Conservation (phyloP, 306 rosid species). For the Quercus alba region DNA sequence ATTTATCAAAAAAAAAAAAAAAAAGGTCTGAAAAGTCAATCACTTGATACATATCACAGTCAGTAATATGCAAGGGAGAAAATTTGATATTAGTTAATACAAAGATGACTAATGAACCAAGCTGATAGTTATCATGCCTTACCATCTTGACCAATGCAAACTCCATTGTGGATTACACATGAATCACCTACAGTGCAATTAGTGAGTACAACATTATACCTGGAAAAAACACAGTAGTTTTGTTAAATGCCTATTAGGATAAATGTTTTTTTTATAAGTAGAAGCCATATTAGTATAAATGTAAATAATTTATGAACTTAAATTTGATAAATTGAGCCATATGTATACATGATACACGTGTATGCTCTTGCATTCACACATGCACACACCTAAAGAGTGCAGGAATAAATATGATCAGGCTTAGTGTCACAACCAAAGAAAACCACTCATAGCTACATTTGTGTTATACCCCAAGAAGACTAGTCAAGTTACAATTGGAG, state of each 20-base stretch:
- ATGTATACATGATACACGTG: neutral
- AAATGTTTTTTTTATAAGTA: neutral
- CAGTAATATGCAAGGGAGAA: neutral
- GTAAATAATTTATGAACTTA: slow-evolving; percentile 7
- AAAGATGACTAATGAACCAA: slow-evolving; percentile 1
- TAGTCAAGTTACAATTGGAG: too few relatives aligned
- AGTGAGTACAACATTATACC: slow-evolving; percentile 71
- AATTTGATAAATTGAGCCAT: neutral
- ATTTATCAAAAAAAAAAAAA: too few relatives aligned
- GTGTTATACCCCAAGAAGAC: too few relatives aligned
- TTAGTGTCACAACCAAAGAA: neutral
- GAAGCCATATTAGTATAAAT: slow-evolving; percentile 5
- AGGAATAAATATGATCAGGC: neutral
- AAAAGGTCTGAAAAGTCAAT: neutral
- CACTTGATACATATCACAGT: neutral
- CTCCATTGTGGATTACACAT: slow-evolving; percentile 83
- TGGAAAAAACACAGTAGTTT: slow-evolving; percentile 30
- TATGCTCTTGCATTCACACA: neutral
- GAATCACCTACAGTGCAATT: slow-evolving; percentile 80
- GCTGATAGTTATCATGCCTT: slow-evolving; percentile 28
- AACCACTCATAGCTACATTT: too few relatives aligned
- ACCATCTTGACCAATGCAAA: slow-evolving; percentile 98
- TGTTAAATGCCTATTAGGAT: slow-evolving; percentile 1
- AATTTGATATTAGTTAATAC: neutral
- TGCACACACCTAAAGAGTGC: neutral